Evolutionary conservation across 148 eudicot species (phyloP), one percentile per base, ranked within the genome.

Genomic region (Silene uniflora): DNA sequence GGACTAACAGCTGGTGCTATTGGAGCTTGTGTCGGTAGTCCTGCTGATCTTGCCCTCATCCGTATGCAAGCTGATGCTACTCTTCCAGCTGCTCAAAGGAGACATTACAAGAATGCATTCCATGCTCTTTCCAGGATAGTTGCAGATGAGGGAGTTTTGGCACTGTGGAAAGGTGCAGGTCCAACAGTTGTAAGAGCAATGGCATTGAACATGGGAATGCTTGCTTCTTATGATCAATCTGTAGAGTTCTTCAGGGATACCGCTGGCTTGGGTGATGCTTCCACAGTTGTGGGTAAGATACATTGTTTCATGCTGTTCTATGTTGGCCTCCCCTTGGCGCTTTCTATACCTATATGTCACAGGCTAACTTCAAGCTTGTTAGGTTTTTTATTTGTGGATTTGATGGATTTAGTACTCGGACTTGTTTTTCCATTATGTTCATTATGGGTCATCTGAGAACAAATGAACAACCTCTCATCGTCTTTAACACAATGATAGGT

Each of bases 121-220:
- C 88, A 82, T 63, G 84, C 82, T 64, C 84, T 86, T 63, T 71
- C 47, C 78, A 79, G 72, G 62, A 88, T 76, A 63, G 75, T 81
- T 54, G 17, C 81, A 5, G 85, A 86, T 25, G 87, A 86, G 69
- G 91, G 89, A 44, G 74, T 86, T 78, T 77, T 86, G 29, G 73
- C 91, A 58, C 79, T 88, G 61, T 88, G 91, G 91, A 88, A 88
- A 75, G 89, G 89, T 64, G 87, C 86, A 2, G 82, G 86, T 62
- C 84, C 80, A 13, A 75, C 80, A 27, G 84, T 77, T 22, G 85
- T 82, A 29, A 79, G 76, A 76, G 78, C 85, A 39, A 82, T 82
- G 83, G 87, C 84, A 35, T 67, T 77, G 82, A 84, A 84, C 83
- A 83, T 86, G 87, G 91, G 91, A 80, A 86, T 88, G 91, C 88